Evolutionary conservation across 73 alveolate species (phyloP).

Genomic region (Durusdinium trenchii): DNA sequence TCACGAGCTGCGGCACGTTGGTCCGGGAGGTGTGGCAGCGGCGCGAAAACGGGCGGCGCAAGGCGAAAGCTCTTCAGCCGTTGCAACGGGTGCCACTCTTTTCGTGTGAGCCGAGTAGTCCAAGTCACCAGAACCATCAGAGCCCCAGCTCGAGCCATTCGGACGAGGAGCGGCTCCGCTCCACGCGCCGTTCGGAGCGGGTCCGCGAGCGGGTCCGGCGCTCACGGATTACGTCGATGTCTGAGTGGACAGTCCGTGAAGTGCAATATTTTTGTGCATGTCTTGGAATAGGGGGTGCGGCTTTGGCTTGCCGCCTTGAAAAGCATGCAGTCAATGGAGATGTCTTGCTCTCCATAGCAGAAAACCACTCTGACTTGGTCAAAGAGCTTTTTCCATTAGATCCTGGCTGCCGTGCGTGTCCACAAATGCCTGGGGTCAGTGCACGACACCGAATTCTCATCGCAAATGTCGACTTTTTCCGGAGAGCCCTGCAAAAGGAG

Average conservation of each 20-base stretch:
- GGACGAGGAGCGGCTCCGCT: background rate
- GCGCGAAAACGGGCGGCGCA: background rate
- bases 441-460: slow-evolving; percentile 17
- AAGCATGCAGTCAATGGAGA: background rate
- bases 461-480: slow-evolving; percentile 20
- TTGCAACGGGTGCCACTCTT: slow-evolving; percentile 14
- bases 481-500: slow-evolving; percentile 19
- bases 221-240: background rate
- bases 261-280: slow-evolving; percentile 38
- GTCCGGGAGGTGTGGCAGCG: slow-evolving; percentile 47
- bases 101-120: too few species aligned
- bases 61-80: background rate
- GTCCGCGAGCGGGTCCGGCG: background rate
- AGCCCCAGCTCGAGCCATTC: background rate
- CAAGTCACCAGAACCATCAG: too few species aligned
- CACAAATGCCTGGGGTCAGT: slow-evolving; percentile 19
- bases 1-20: slow-evolving; percentile 22
- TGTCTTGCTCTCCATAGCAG: slow-evolving; percentile 2
- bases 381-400: slow-evolving; percentile 13
- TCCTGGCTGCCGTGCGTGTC: background rate
- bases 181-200: background rate
- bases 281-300: slow-evolving; percentile 5
- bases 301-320: slow-evolving; percentile 10
- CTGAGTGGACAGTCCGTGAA: slow-evolving; percentile 27
- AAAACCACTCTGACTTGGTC: background rate